phyloP scores from a whole-genome alignment of 129 eudicot genomes.

The Saposhnikovia divaricata region DNA sequence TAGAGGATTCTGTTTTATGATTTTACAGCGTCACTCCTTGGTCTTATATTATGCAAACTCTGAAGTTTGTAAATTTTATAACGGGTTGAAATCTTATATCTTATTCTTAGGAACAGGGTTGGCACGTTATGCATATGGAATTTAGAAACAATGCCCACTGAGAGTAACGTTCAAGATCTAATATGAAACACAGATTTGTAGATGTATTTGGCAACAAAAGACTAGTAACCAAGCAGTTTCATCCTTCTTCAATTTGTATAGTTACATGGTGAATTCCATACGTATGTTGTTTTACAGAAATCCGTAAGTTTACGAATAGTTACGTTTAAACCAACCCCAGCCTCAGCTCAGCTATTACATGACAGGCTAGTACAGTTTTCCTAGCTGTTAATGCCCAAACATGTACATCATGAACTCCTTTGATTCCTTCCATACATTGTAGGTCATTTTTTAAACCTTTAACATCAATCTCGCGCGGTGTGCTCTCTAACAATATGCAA shows the following conservation, averaged over 20 bases:
- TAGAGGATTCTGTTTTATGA: too few relatives aligned
- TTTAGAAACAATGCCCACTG: too few relatives aligned
- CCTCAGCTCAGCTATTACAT: constrained; percentile 37
- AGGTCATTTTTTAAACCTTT: constrained; percentile 34
- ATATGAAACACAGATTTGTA: not conserved
- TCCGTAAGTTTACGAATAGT: constrained; percentile 30
- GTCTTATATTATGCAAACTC: too few relatives aligned
- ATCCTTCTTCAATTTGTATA: constrained; percentile 45
- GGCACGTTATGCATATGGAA: too few relatives aligned
- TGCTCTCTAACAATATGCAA: constrained; percentile 49
- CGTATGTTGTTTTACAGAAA: constrained; percentile 17
- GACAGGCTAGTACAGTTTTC: constrained; percentile 36
- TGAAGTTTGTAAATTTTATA: too few relatives aligned
- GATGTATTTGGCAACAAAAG: not conserved
- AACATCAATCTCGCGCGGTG: constrained; percentile 52
- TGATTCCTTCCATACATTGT: constrained; percentile 34
- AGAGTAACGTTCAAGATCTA: not conserved
- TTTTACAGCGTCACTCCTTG: too few relatives aligned
- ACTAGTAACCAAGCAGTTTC: not conserved
- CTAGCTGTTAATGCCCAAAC: constrained; percentile 68
- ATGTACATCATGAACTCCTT: constrained; percentile 64
- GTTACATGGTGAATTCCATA: constrained; percentile 71
- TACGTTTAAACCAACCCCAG: constrained; percentile 23
- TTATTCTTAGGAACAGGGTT: too few relatives aligned
- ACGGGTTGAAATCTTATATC: too few relatives aligned